phyloP scores from a whole-genome alignment of 2,329 filamentous ascomycete genomes.

The Apiospora malaysiana region DNA sequence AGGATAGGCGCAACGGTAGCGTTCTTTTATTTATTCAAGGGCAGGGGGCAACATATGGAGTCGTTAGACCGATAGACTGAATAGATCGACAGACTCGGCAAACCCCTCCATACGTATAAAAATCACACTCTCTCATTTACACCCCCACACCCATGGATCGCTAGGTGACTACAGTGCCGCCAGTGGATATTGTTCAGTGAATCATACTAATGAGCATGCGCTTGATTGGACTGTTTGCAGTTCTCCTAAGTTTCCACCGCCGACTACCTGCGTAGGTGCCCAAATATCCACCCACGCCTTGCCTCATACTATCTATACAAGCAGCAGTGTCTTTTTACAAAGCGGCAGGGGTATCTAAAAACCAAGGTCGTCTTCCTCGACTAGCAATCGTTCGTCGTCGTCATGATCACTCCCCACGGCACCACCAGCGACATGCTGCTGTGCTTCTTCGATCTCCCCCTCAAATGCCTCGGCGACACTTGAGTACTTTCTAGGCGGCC shows the following conservation, averaged over 20 bases:
- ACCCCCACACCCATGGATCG: not conserved
- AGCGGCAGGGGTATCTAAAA: not conserved
- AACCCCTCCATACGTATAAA: too few species aligned
- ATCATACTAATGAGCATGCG: too few species aligned
- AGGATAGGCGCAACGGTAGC: not conserved
- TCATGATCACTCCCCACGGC: constrained; percentile 17
- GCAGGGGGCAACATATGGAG: not conserved
- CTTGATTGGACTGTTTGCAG: too few species aligned
- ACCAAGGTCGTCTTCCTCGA: constrained; percentile 19
- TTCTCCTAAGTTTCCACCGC: not conserved
- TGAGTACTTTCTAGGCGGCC: constrained; percentile 38
- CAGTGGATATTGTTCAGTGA: too few species aligned
- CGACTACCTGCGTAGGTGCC: not conserved
- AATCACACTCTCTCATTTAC: too few species aligned
- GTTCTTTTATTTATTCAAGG: not conserved
- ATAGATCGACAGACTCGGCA: too few species aligned
- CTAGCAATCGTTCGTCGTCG: constrained; percentile 24
- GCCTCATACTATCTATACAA: not conserved
- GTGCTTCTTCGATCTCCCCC: constrained; percentile 29
- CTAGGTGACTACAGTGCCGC: too few species aligned
- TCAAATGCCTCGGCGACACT: constrained; percentile 43
- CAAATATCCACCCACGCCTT: not conserved
- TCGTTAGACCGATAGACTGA: not conserved
- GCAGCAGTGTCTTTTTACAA: not conserved
- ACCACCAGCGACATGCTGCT: not conserved